Percentiles rank a stretch among this genome's conserved stretches.
These are phyloP conservation scores for Aureobasidium sp. DNA, from an alignment of 2,329 filamentous ascomycete species.

Conservation along the genomic window DNA sequence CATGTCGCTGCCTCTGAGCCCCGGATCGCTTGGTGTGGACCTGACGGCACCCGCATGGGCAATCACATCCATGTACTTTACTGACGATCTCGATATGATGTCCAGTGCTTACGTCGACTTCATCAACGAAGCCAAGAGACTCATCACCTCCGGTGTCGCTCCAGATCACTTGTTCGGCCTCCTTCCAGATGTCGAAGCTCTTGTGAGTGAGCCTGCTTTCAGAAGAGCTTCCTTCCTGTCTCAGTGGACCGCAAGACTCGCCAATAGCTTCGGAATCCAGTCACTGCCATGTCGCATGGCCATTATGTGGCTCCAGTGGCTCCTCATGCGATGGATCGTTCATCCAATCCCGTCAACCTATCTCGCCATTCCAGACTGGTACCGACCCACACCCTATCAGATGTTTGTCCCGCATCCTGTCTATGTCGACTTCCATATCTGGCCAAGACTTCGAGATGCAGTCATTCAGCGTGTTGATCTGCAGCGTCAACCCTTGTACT, in stretches of 20 bases:
- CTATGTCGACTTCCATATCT: conserved; percentile 4
- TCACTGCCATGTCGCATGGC: not conserved
- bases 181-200: not conserved
- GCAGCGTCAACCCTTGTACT: conserved; percentile 1
- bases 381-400: conserved; percentile 56
- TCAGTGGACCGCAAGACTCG: conserved; percentile 6
- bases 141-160: not conserved
- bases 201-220: not conserved
- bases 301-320: conserved; percentile 1
- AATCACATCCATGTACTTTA: not conserved
- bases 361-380: conserved; percentile 62
- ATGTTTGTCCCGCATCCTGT: conserved; percentile 54
- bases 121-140: not conserved
- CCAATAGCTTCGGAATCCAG: not conserved
- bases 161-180: conserved; percentile 1
- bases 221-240: not conserved
- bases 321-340: conserved; percentile 68
- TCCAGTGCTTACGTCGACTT: conserved; percentile 1
- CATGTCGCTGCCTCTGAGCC: not conserved
- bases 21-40: not conserved
- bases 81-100: conserved; percentile 1
- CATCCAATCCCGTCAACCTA: conserved; percentile 68
- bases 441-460: conserved; percentile 5
- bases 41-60: conserved; percentile 2
- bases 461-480: conserved; percentile 2